A percentile compares a stretch with the other conserved stretches of the same genome.
Evolutionary conservation across 176 grass and related monocot species (phyloP).

Genomic region (Thinopyrum elongatum): DNA sequence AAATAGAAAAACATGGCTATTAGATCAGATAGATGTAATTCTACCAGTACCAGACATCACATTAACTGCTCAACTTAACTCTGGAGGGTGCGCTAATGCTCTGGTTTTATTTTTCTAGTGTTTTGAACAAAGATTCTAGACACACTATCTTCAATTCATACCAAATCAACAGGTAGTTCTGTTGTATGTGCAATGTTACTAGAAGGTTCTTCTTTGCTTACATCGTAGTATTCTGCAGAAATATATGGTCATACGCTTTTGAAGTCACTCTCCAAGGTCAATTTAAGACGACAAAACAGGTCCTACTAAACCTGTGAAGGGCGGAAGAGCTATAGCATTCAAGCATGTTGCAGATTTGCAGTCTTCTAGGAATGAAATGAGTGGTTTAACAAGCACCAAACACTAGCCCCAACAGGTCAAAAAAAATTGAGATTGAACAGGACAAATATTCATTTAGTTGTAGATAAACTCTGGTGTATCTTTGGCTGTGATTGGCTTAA

Average conservation of each 20-base stretch:
- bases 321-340: neutral
- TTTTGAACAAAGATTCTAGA: slow-evolving; percentile 7
- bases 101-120: neutral
- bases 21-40: neutral
- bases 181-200: slow-evolving; percentile 10
- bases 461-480: neutral
- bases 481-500: neutral
- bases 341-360: neutral
- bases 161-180: neutral
- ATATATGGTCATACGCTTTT: neutral
- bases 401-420: neutral
- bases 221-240: slow-evolving; percentile 2
- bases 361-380: slow-evolving; percentile 16
- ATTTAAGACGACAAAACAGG: neutral
- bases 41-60: neutral
- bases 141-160: neutral
- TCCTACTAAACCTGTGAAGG: slow-evolving; percentile 11
- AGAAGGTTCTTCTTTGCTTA: slow-evolving; percentile 1
- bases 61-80: neutral
- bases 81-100: neutral
- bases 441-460: neutral
- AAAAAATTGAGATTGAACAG: neutral
- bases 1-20: slow-evolving; percentile 19
- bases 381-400: slow-evolving; percentile 18
- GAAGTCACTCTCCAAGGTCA: neutral